Percentiles rank a stretch among this genome's conserved stretches.
Conservation (phyloP, 495 filamentous ascomycete genomes). For the Aspergillus saccharolyticus region DNA sequence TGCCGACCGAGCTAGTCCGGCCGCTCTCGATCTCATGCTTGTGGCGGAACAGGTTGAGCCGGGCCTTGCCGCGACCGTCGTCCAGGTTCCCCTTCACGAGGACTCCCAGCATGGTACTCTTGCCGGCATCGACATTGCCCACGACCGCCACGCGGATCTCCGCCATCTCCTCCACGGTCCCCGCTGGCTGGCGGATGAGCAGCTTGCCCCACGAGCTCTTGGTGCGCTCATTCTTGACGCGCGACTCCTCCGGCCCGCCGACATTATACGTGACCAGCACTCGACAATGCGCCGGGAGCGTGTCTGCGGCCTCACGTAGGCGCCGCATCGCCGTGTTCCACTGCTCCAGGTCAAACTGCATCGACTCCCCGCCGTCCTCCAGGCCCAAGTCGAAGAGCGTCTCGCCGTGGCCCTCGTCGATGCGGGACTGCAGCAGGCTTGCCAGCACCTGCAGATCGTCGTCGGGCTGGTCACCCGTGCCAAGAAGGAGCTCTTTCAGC, state of each 20-base stretch:
- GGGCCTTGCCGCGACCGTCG: constrained; percentile 89
- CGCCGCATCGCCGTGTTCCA: constrained; percentile 72
- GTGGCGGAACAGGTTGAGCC: constrained; percentile 94
- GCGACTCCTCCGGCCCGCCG: constrained; percentile 69
- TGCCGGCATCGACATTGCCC: constrained; percentile 95
- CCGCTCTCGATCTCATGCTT: constrained; percentile 97
- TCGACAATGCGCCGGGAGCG: constrained; percentile 65
- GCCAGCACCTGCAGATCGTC: constrained; percentile 57
- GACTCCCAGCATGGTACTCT: constrained; percentile 94
- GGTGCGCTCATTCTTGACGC: constrained; percentile 55
- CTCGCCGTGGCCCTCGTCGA: constrained; percentile 87
- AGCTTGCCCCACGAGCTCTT: constrained; percentile 74
- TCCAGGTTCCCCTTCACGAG: constrained; percentile 93
- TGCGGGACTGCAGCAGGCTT: constrained; percentile 56
- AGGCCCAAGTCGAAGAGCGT: constrained; percentile 87
- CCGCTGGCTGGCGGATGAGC: constrained; percentile 69
- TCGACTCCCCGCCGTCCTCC: constrained; percentile 88
- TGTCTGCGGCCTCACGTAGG: constrained; percentile 60
- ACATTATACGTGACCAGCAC: constrained; percentile 85
- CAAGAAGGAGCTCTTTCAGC: constrained; percentile 74
- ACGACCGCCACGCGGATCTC: constrained; percentile 97
- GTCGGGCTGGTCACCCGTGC: constrained; percentile 52
- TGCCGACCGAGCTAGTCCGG: constrained; percentile 89
- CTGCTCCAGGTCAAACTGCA: constrained; percentile 72
- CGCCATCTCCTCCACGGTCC: constrained; percentile 76